These are phyloP conservation scores for Wallemia mellicola DNA, from an alignment of 1,284 basidiomycete species.

Conservation along the genomic window DNA sequence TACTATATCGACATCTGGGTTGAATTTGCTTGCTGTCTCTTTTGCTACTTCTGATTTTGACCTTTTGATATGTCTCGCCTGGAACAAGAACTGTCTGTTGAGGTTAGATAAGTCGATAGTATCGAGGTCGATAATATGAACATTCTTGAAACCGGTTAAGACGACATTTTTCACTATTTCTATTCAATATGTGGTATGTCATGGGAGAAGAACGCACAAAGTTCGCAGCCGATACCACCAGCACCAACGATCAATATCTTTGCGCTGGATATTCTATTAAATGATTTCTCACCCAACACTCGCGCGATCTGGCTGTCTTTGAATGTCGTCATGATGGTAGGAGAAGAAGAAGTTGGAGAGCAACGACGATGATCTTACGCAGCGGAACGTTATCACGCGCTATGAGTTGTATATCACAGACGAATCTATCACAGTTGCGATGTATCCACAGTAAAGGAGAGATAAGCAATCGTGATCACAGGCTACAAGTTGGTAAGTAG, in stretches of 20 bases:
- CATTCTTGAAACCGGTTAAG: slow-evolving; percentile 64
- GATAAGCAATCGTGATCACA: no score
- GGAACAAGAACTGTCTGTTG: slow-evolving; percentile 91
- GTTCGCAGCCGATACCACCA: slow-evolving; percentile 89
- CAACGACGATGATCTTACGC: neutral
- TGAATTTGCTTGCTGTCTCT: slow-evolving; percentile 63
- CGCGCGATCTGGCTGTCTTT: neutral
- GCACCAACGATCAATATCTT: slow-evolving; percentile 76
- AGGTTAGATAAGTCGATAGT: slow-evolving; percentile 96
- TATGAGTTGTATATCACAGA: no score
- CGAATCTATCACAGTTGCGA: no score
- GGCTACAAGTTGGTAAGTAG: neutral
- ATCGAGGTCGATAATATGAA: slow-evolving; percentile 67
- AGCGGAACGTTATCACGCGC: no score
- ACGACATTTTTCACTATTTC: slow-evolving; percentile 75
- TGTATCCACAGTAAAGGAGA: no score
- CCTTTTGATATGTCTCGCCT: slow-evolving; percentile 89
- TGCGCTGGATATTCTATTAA: slow-evolving; percentile 15
- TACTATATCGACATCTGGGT: slow-evolving; percentile 58
- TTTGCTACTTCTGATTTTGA: slow-evolving; percentile 83
- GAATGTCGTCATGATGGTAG: neutral
- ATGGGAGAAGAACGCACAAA: slow-evolving; percentile 28
- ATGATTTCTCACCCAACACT: neutral
- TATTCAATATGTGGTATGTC: neutral
- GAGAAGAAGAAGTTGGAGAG: neutral